Base-by-base conservation (phyloP, 768 basidiomycete genomes). In the Exsudoporus frostii region DNA sequence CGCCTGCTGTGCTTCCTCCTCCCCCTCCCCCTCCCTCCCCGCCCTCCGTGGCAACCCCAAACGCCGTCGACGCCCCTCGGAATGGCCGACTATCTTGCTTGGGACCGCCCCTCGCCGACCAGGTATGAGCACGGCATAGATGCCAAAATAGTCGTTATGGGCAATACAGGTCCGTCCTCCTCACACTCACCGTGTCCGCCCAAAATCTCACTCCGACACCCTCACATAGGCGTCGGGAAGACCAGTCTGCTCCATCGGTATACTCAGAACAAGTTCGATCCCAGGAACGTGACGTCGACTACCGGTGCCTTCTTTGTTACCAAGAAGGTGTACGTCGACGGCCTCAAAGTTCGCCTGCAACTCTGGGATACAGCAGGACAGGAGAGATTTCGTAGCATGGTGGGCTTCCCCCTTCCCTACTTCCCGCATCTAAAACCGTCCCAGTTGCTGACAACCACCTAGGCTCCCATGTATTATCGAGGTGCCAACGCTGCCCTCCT, bases 381-480 rank as follows among this genome's bases (percentile, higher is more conserved):
- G 78, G 92, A 94, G 76, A 77, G 92, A 56, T 95, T 94, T 70
- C 81, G 92, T 56, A 89, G 87, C 66, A 91, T 94, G 89, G 90
- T 90, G 55, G 39, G 83, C 73, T 20, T 45, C 42, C 20, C 14
- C 44, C 17, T 24, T 43, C 30, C 24, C 22, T 27, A 7, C 34
- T 43, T 47, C 37, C 44, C 45, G 20, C 25, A 40, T 53, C 57
- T 50, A 41, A 53, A 54, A 46, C 60, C 48, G 48, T 58, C 60
- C 17, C 49, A 52, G 45, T 55, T 49, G 42, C 61, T 58, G 50
- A 63, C 52, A 41, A 42, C 32, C 41, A 41, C 41, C 45, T 63
- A 92, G 92, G 93, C 93, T 63, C 92, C 91, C 61, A 93, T 96
- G 87, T 96, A 95, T 76, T 95, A 95, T 79, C 85, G 92, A 74